Evolutionary conservation across 108 stramenopile species (phyloP).

Genomic region (Hondaea fermentalgiana): DNA sequence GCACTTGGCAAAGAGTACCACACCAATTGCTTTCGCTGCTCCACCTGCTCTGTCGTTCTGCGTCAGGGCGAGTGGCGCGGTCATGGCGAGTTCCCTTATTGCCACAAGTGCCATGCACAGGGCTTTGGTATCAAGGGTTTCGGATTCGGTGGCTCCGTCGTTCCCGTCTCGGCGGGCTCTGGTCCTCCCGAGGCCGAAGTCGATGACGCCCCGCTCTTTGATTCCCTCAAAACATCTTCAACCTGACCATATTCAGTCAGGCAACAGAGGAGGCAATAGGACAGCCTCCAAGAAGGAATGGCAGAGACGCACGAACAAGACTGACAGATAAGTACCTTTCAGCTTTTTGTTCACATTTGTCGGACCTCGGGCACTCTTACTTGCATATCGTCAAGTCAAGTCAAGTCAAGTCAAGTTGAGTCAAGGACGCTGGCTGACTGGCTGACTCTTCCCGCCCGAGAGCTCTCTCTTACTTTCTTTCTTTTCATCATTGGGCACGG

Average conservation of each 20-base stretch:
- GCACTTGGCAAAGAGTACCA: neutral
- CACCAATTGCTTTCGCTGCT: neutral
- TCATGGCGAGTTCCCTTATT: neutral
- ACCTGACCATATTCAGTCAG: neutral
- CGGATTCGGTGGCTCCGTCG: constrained; percentile 8
- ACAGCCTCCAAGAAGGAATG: neutral
- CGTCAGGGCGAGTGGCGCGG: neutral
- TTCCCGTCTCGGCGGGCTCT: neutral
- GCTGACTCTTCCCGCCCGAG: too few species aligned
- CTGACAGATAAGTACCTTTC: neutral
- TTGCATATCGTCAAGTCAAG: neutral
- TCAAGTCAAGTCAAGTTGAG: neutral
- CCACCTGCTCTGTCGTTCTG: constrained; percentile 2
- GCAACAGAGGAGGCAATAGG: neutral
- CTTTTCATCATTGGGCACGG: too few species aligned
- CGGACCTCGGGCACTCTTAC: neutral
- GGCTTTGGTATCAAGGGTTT: constrained; percentile 10
- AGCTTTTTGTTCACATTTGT: neutral
- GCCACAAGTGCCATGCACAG: neutral
- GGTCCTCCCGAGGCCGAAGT: neutral
- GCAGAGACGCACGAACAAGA: neutral
- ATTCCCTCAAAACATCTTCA: neutral
- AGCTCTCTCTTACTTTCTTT: too few species aligned
- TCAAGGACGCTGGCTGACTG: too few species aligned
- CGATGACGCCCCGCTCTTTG: neutral